Evolutionary conservation across 306 rosid species (phyloP), one percentile per base, ranked within the genome.

Genomic region (Vachellia collinsii): DNA sequence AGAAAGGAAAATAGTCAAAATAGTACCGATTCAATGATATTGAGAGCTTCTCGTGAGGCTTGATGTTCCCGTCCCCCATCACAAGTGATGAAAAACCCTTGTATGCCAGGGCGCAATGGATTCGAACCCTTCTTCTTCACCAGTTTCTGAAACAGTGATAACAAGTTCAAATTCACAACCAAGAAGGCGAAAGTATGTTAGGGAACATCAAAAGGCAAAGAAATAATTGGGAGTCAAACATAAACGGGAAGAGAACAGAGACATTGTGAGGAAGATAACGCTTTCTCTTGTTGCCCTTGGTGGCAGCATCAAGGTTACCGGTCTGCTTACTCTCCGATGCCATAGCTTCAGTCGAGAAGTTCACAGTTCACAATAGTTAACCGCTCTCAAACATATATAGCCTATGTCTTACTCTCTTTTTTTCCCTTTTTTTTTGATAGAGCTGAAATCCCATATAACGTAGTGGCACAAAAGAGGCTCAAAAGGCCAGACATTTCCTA

Each of bases 11-110:
- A 59, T 29, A 29, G 1, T 29, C 34, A 29, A 29, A 29, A 43
- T 51, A 53, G 75, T 88, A 95, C 99, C 59, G 93, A 90, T 70
- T 95, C 99, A 8, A 93, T 88, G 79, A 95, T 92, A 76, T 91
- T 89, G 79, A 95, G 88, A 81, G 99, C 99, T 81, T 95, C 98
- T 0, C 82, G 85, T 25, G 93, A 89, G 74, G 99, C 99, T 84
- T 95, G 99, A 87, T 87, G 89, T 69, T 95, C 99, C 50, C 99
- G 87, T 76, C 98, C 97, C 1, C 99, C 99, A 23, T 95, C 99
- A 47, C 99, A 93, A 77, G 99, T 95, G 84, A 95, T 90, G 83
- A 91, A 95, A 87, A 95, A 91, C 0, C 99, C 99, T 84, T 93
- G 90, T 7, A 95, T 92, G 14, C 98, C 98, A 4, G 99, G 98